Base-by-base conservation (phyloP, 2,329 filamentous ascomycete species). In the Cladorrhinum sp. region DNA sequence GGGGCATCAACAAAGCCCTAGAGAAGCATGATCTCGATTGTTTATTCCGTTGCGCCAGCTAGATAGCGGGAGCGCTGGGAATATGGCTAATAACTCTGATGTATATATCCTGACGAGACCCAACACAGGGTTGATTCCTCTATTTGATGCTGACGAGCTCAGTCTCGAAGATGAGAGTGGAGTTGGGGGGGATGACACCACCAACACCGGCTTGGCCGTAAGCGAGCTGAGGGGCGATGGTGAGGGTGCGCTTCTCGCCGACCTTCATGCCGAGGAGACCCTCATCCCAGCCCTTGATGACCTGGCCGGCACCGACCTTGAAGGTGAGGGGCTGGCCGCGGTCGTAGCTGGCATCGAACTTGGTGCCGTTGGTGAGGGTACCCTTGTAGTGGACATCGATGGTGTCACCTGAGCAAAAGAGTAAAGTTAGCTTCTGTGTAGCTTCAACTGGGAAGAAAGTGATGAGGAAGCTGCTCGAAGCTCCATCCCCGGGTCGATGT, bases 311-410 rank as follows among this genome's bases (percentile, higher is more conserved):
- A 52, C 68, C 68, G 45, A 65, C 66, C 3, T 50, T 65, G 66
- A 69, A 69, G 38, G 53, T 53, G 50, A 69, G 90, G 12, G 68
- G 67, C 8, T 50, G 6, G 22, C 58, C 53, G 27, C 68, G 68
- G 56, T 68, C 58, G 56, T 62, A 64, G 65, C 68, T 69, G 8
- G 61, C 10, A 25, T 69, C 68, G 59, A 69, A 69, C 64, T 67
- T 60, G 3, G 55, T 66, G 59, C 67, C 67, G 49, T 60, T 48
- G 32, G 55, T 61, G 29, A 69, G 63, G 6, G 65, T 67, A 49
- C 68, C 68, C 5, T 10, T 60, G 67, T 69, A 69, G 66, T 69
- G 68, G 12, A 69, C 68, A 8, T 64, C 24, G 27, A 69, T 65
- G 50, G 23, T 64, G 57, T 69, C 66, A 25, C 67, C 68, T 69